A percentile compares a stretch with the other conserved stretches of the same genome.
These are phyloP conservation scores for Tolypocladium endophyticum DNA, from an alignment of 2,329 filamentous ascomycete genomes.

Conservation along the genomic window DNA sequence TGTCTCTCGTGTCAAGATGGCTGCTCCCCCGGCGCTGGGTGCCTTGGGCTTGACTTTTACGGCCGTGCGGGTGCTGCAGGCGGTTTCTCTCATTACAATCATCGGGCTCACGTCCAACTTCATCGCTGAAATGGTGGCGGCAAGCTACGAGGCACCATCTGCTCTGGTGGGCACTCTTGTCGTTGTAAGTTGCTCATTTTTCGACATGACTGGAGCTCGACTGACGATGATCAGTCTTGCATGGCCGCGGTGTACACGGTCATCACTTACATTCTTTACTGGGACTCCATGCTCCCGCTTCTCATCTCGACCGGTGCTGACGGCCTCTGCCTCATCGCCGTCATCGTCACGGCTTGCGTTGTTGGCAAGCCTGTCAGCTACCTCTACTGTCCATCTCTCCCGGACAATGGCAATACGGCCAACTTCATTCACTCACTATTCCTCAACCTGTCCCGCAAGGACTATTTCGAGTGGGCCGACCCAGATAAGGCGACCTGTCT, in stretches of 20 bases:
- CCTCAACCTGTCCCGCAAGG: constrained; percentile 24
- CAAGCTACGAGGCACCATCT: constrained; percentile 54
- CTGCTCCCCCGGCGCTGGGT: constrained; percentile 45
- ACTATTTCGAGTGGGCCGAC: constrained; percentile 34
- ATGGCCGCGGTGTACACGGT: constrained; percentile 70
- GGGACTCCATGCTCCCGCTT: constrained; percentile 65
- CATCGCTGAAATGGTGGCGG: constrained; percentile 61
- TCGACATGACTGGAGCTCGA: not conserved
- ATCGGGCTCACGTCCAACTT: constrained; percentile 78
- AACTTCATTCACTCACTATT: constrained; percentile 33
- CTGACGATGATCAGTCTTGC: constrained; percentile 45
- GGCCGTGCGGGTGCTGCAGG: constrained; percentile 59
- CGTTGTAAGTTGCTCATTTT: constrained; percentile 50
- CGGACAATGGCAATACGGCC: constrained; percentile 27
- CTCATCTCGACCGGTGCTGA: constrained; percentile 60
- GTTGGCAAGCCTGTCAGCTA: constrained; percentile 74
- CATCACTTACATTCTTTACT: constrained; percentile 73
- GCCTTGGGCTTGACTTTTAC: constrained; percentile 73
- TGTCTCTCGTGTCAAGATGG: constrained; percentile 26
- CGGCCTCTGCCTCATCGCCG: constrained; percentile 58
- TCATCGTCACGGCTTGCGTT: constrained; percentile 66
- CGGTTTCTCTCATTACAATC: constrained; percentile 60
- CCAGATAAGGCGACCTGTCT: constrained; percentile 57
- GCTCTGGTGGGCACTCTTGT: constrained; percentile 70
- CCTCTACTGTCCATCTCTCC: constrained; percentile 55